phyloP scores from a whole-genome alignment of 2,329 filamentous ascomycete species.

The Fusarium incarnatum region DNA sequence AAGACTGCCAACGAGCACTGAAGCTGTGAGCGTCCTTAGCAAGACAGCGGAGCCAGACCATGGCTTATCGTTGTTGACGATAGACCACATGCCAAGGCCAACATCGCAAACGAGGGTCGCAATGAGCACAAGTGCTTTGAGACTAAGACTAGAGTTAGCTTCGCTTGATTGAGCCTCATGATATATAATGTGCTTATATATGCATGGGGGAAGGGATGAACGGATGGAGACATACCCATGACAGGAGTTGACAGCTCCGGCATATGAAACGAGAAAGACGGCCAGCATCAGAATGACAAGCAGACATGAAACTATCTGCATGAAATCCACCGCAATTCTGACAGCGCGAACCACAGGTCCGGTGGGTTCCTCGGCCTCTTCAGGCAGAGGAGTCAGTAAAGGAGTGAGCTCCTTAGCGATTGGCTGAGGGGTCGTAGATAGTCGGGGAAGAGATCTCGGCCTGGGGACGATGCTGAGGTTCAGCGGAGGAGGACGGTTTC shows the following conservation, averaged over 20 bases:
- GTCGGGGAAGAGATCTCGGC: slow-evolving; percentile 39
- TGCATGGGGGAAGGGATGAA: neutral
- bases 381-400: slow-evolving; percentile 42
- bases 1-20: slow-evolving; percentile 52
- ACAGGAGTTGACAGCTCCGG: slow-evolving; percentile 32
- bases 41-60: slow-evolving; percentile 51
- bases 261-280: slow-evolving; percentile 48
- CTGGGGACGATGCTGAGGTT: slow-evolving; percentile 48
- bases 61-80: slow-evolving; percentile 47
- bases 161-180: neutral
- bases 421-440: slow-evolving; percentile 38
- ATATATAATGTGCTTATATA: neutral
- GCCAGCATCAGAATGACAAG: slow-evolving; percentile 50
- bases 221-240: slow-evolving; percentile 36
- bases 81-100: slow-evolving; percentile 52
- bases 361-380: slow-evolving; percentile 40
- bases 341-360: slow-evolving; percentile 44
- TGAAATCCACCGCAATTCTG: slow-evolving; percentile 47
- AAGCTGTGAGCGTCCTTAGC: slow-evolving; percentile 48
- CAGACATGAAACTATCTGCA: slow-evolving; percentile 49
- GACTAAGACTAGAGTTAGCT: slow-evolving; percentile 12
- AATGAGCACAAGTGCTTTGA: slow-evolving; percentile 48
- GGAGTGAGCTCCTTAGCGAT: slow-evolving; percentile 40
- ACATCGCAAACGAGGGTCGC: slow-evolving; percentile 50
- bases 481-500: slow-evolving; percentile 49